These are phyloP conservation scores for Sphagnum fallax DNA, from an alignment of 228 moss, liverwort and hornwort species.

Conservation along the genomic window DNA sequence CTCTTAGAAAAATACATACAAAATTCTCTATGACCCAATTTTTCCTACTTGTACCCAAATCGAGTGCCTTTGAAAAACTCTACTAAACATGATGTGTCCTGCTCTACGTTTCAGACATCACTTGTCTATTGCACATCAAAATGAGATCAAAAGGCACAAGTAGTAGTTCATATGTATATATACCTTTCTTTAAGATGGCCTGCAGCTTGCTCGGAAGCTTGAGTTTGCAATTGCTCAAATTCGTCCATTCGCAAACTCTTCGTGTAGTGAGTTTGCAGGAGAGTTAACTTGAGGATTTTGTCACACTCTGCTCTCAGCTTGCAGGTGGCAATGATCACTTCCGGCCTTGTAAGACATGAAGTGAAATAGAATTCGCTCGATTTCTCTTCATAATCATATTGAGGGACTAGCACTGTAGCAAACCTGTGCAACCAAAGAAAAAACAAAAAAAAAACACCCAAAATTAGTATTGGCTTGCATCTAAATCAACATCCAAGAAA, in stretches of 20 bases:
- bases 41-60: too few relatives aligned
- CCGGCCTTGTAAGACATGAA: slow-evolving; percentile 65
- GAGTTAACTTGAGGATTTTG: slow-evolving; percentile 49
- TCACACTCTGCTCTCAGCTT: slow-evolving; percentile 64
- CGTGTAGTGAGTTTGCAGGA: slow-evolving; percentile 59
- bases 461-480: background rate
- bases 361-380: slow-evolving; percentile 66
- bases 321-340: slow-evolving; percentile 59
- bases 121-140: background rate
- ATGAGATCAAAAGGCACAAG: background rate
- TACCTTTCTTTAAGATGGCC: slow-evolving; percentile 71
- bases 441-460: background rate
- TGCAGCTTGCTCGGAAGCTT: slow-evolving; percentile 48
- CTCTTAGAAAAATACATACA: too few relatives aligned
- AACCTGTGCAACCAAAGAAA: slow-evolving; percentile 20
- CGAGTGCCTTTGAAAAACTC: too few relatives aligned
- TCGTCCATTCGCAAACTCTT: slow-evolving; percentile 78
- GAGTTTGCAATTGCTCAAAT: slow-evolving; percentile 72
- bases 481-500: background rate
- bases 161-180: background rate
- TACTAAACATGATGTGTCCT: too few relatives aligned
- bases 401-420: slow-evolving; percentile 46
- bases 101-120: too few relatives aligned
- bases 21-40: too few relatives aligned
- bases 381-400: slow-evolving; percentile 77